These are phyloP conservation scores for Cercophora scortea DNA, from an alignment of 495 filamentous ascomycete species.

Conservation along the genomic window DNA sequence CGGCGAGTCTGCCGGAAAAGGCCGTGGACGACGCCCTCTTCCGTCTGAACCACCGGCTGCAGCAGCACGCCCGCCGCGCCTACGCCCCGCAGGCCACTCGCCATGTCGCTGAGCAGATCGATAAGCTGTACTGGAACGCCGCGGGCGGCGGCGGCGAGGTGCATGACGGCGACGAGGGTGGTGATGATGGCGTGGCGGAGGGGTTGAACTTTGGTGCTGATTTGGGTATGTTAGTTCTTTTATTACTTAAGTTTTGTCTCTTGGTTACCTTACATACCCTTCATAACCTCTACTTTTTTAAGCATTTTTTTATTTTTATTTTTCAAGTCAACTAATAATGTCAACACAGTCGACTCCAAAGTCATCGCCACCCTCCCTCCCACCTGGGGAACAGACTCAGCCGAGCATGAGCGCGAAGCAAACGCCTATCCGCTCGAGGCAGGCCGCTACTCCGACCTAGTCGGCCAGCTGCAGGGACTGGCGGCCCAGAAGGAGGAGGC, in stretches of 20 bases:
- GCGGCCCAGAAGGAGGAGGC: constrained; percentile 44
- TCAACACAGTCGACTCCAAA: constrained; percentile 26
- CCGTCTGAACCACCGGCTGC: constrained; percentile 57
- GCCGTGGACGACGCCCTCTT: constrained; percentile 35
- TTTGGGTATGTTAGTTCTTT: constrained; percentile 22
- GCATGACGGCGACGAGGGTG: constrained; percentile 21
- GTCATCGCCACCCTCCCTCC: constrained; percentile 37
- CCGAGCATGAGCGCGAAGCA: constrained; percentile 10
- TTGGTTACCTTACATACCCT: background rate
- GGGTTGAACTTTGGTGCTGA: constrained; percentile 25
- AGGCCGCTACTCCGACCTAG: constrained; percentile 46
- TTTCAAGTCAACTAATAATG: background rate
- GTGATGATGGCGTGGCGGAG: constrained; percentile 34
- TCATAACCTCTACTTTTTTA: constrained; percentile 11
- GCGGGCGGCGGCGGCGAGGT: constrained; percentile 32
- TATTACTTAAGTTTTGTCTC: background rate
- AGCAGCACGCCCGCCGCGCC: constrained; percentile 61
- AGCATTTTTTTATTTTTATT: background rate
- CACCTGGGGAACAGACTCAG: constrained; percentile 22
- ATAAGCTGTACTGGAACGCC: constrained; percentile 58
- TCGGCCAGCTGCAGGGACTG: constrained; percentile 42
- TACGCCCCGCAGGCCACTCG: constrained; percentile 70
- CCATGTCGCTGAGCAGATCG: constrained; percentile 77
- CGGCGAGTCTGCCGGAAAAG: constrained; percentile 43
- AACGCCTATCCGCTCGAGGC: constrained; percentile 26